A percentile compares a stretch with the other conserved stretches of the same genome.
Conservation (phyloP, 345 rosid genomes). For the Salix viminalis region DNA sequence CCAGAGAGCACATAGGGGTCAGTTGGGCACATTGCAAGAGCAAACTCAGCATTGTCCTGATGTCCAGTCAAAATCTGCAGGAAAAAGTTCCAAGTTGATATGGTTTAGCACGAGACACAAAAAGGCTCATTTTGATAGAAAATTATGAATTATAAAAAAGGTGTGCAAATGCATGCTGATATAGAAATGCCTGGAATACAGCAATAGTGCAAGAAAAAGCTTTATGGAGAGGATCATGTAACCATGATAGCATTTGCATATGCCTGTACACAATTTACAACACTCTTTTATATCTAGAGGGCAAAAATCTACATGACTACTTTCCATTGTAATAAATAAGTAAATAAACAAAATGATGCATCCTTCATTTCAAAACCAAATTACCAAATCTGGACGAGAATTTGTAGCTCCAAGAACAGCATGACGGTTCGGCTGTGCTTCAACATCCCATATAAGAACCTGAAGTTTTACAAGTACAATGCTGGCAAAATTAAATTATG, state of each 20-base stretch:
- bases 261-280: not conserved
- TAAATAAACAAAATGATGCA: not conserved
- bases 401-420: conserved; percentile 90
- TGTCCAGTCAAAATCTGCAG: conserved; percentile 94
- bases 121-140: not conserved
- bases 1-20: conserved; percentile 99
- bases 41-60: conserved; percentile 98
- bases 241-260: not conserved
- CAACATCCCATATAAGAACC: conserved; percentile 99
- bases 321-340: not conserved
- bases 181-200: not conserved
- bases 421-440: conserved; percentile 97
- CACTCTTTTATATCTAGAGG: not conserved
- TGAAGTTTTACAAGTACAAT: conserved; percentile 29
- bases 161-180: not conserved
- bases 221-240: not conserved
- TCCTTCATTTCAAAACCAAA: not conserved
- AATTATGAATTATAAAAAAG: not conserved
- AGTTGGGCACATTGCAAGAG: conserved; percentile 97
- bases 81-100: conserved; percentile 11
- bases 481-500: conserved; percentile 4
- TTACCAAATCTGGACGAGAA: conserved; percentile 96
- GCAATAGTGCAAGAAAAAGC: not conserved
- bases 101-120: not conserved
- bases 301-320: not conserved